Conservation (phyloP, 106 monocot genomes). For the Amphibolis antarctica region DNA sequence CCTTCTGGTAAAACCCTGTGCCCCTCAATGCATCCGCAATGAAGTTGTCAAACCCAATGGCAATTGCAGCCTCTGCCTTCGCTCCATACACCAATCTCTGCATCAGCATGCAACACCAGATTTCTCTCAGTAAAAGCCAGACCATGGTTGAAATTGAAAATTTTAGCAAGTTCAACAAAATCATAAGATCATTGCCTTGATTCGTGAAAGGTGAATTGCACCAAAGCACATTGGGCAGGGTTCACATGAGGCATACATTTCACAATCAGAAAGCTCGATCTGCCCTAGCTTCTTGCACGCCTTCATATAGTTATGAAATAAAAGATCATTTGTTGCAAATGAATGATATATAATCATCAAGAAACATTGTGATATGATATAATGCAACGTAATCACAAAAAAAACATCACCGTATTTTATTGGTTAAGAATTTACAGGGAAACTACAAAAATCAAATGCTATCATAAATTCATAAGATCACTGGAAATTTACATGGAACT, state of each 20-base stretch:
- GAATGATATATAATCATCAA: too few relatives aligned
- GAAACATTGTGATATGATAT: too few relatives aligned
- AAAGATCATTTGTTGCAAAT: too few relatives aligned
- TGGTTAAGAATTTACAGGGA: too few relatives aligned
- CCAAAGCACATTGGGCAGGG: slow-evolving; percentile 96
- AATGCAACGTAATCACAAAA: too few relatives aligned
- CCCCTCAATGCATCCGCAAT: slow-evolving; percentile 81
- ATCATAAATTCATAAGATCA: too few relatives aligned
- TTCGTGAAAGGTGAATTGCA: slow-evolving; percentile 72
- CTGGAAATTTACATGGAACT: too few relatives aligned
- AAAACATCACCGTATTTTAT: too few relatives aligned
- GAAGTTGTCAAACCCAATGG: slow-evolving; percentile 83
- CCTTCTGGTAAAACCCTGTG: slow-evolving; percentile 69
- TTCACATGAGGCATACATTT: slow-evolving; percentile 86
- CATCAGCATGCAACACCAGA: not conserved
- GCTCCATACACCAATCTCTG: slow-evolving; percentile 91
- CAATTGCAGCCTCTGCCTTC: slow-evolving; percentile 80
- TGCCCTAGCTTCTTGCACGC: slow-evolving; percentile 84
- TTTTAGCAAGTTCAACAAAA: not conserved
- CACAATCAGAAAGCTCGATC: slow-evolving; percentile 77
- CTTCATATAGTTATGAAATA: slow-evolving; percentile 16
- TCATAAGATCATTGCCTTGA: slow-evolving; percentile 37
- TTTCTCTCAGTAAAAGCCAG: not conserved
- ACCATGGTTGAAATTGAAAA: not conserved
- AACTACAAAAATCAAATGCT: too few relatives aligned